Base-by-base conservation (phyloP, 2,329 filamentous ascomycete genomes). In the Curvularia sp. region DNA sequence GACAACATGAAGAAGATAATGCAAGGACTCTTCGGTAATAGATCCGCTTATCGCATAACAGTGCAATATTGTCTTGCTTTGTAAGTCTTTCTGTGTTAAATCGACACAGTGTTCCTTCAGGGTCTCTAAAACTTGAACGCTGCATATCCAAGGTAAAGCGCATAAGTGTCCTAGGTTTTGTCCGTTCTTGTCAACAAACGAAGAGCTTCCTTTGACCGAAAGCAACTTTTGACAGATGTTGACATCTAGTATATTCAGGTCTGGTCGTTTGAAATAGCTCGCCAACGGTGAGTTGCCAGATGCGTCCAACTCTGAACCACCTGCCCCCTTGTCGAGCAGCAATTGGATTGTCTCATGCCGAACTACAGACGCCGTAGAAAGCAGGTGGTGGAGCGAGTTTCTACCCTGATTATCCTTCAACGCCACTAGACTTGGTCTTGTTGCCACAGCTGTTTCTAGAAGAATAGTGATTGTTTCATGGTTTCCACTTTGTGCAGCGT, bases 201-300 rank as follows among this genome's bases (percentile, higher is more conserved):
- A 55, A 49, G 59, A 41, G 59, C 18, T 61, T 55, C 59, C 59
- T 41, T 61, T 41, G 31, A 55, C 18, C n/a, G 28, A 55, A 50
- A 58, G 51, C 30, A 58, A 38, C n/a, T 4, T 20, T 30, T 46
- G 38, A 28, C 24, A 55, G n/a, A 58, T 51, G 38, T 51, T 12
- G 15, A 48, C 18, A 18, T 18, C 1, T 1, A 18, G 18, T 18
- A 1, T 13, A 55, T 55, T 10, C 18, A 33, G 12, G 47, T 0
- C 9, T 10, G 13, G n/a, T 15, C 13, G 18, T 54, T 51, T 12
- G 24, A 58, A n/a, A 49, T 58, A 61, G 33, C 22, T 55, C 26
- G 38, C 51, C n/a, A 58, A 46, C 5, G 55, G 55, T 43, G 43
- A 56, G 15, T 38, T 33, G 7, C 59, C 43, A 50, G 49, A 58